Evolutionary conservation across 352 stramenopile species (phyloP), one percentile per base, ranked within the genome.

Genomic region (Globisporangium cederbergense): DNA sequence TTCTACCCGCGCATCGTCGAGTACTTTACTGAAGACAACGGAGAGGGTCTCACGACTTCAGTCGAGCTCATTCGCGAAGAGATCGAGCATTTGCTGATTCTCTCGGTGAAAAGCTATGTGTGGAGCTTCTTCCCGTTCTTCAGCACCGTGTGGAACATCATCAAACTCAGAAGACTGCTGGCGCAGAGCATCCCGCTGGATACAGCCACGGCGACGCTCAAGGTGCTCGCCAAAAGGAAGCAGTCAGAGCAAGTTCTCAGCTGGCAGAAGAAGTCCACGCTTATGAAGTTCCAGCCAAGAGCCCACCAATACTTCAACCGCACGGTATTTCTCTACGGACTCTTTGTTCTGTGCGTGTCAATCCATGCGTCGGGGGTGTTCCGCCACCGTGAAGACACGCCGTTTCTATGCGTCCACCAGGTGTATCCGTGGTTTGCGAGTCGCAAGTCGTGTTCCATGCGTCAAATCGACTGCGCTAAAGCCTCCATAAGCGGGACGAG

Each of bases 51-150:
- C 11, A 57, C 46, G 18, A 64, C 47, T 28, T 64, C 46, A 3
- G 32, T 32, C 0, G 58, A 64, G 20, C 46, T 64, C 46, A 47
- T 64, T 30, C 58, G 58, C 32, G 58, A 46, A 57, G 46, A 64
- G 47, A 64, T 64, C 34, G 58, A 64, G 20, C 46, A 64, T 36
- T 32, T 55, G 45, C 30, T 64, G 30, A 56, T 64, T n/a, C 46
- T 64, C 18, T 64, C 58, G 9, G 9, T 2, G 6, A 57, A 47
- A 9, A 56, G 38, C 4, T 64, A 28, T 34, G 20, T 46, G 10
- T 64, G 58, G 58, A 56, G 20, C 46, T 56, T 64, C 58, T 57
- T 64, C 32, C 58, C 58, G 46, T 64, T 57, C 46, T 16, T 57
- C 30, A 64, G 58, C 46, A 50, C 46, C n/a, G 46, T 56, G 42